A percentile compares a stretch with the other conserved stretches of the same genome.
Conservation (phyloP, 129 eudicot genomes). For the Apium graveolens region DNA sequence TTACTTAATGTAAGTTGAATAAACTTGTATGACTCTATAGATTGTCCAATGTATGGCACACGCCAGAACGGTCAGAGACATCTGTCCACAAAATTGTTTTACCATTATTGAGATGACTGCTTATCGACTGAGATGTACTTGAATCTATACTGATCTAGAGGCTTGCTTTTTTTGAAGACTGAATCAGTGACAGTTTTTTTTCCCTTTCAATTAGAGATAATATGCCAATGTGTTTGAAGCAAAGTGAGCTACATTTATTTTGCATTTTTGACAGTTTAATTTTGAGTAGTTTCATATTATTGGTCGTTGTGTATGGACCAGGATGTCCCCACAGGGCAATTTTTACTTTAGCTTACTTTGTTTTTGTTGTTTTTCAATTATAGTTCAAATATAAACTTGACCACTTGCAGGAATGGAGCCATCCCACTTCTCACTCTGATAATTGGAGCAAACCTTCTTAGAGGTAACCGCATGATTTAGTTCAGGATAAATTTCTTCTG, state of each 20-base stretch:
- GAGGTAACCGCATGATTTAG: slow-evolving; percentile 31
- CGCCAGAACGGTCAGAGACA: background rate
- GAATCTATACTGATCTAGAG: background rate
- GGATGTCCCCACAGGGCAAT: too few relatives aligned
- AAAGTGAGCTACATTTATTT: background rate
- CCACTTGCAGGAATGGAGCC: slow-evolving; percentile 57
- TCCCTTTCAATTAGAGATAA: background rate
- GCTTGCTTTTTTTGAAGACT: background rate
- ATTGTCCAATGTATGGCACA: background rate
- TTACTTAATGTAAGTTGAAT: background rate
- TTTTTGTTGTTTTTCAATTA: background rate
- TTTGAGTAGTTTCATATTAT: background rate
- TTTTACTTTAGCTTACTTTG: background rate
- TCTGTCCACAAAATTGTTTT: background rate
- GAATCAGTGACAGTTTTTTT: background rate
- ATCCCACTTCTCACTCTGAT: slow-evolving; percentile 64
- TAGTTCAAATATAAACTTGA: background rate
- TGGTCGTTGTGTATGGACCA: background rate
- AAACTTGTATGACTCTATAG: background rate
- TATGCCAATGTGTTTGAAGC: background rate
- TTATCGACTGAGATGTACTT: background rate
- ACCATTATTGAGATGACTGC: background rate
- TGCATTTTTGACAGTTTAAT: background rate
- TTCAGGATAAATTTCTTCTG: background rate
- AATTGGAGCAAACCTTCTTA: slow-evolving; percentile 75